Percentiles rank a stretch among this genome's conserved stretches.
Evolutionary conservation across 805 yeast species (phyloP).

Genomic region (Wickerhamia fluorescens): DNA sequence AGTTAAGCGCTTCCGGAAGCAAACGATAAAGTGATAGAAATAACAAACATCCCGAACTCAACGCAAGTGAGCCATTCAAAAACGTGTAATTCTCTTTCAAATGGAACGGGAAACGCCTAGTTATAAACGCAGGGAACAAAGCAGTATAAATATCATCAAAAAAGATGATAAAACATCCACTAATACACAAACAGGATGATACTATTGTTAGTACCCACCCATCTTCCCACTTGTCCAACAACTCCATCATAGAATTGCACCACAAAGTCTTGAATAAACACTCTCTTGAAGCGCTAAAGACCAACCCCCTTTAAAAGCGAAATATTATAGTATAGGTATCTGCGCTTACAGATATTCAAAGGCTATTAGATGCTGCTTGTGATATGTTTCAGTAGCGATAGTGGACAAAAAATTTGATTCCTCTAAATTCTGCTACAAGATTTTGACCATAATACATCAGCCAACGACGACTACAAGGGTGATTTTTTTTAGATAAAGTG

Average conservation of each 20-base stretch:
- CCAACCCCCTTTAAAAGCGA: too few species aligned
- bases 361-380: too few species aligned
- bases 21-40: slow-evolving; percentile 73
- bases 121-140: slow-evolving; percentile 34
- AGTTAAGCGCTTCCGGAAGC: slow-evolving; percentile 58
- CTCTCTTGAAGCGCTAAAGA: too few species aligned
- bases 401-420: too few species aligned
- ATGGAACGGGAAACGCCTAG: slow-evolving; percentile 38
- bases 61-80: slow-evolving; percentile 65
- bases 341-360: too few species aligned
- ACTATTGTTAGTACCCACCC: slow-evolving; percentile 63
- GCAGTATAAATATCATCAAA: slow-evolving; percentile 46
- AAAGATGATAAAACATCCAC: slow-evolving; percentile 65
- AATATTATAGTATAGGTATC: too few species aligned
- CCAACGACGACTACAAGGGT: too few species aligned
- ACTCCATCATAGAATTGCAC: neutral
- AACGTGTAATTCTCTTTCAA: slow-evolving; percentile 56
- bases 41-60: slow-evolving; percentile 76
- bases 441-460: too few species aligned
- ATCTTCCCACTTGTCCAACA: slow-evolving; percentile 19
- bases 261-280: too few species aligned
- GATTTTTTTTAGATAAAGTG: too few species aligned
- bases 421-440: too few species aligned
- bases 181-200: slow-evolving; percentile 62
- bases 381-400: too few species aligned